These are phyloP conservation scores for Rutstroemia sp. DNA, from an alignment of 2,329 filamentous ascomycete genomes.

Conservation along the genomic window DNA sequence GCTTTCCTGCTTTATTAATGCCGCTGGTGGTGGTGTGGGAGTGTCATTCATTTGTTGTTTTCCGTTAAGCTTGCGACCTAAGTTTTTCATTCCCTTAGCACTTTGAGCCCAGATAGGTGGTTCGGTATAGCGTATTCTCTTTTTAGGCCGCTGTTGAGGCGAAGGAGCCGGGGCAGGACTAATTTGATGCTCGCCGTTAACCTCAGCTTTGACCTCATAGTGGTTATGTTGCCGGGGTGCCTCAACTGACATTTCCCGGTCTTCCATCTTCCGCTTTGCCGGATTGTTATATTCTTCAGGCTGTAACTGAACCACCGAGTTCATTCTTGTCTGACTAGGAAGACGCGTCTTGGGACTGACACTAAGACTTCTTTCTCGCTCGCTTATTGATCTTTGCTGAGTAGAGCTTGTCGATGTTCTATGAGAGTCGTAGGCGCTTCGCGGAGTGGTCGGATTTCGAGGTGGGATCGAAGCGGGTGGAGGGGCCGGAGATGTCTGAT, in stretches of 20 bases:
- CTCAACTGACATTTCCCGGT: slow-evolving; percentile 19
- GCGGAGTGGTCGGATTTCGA: slow-evolving; percentile 36
- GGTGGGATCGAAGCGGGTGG: slow-evolving; percentile 32
- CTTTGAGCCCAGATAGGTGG: slow-evolving; percentile 41
- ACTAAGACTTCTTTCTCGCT: slow-evolving; percentile 64
- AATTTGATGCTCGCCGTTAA: slow-evolving; percentile 19
- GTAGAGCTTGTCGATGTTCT: slow-evolving; percentile 35
- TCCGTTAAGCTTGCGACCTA: slow-evolving; percentile 19
- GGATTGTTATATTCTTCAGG: slow-evolving; percentile 18
- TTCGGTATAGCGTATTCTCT: slow-evolving; percentile 43
- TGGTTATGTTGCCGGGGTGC: slow-evolving; percentile 13
- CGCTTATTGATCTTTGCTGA: slow-evolving; percentile 44
- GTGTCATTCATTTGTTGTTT: slow-evolving; percentile 13
- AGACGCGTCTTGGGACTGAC: slow-evolving; percentile 72
- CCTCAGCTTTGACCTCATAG: slow-evolving; percentile 12
- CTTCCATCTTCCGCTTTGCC: slow-evolving; percentile 26
- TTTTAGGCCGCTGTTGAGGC: slow-evolving; percentile 37
- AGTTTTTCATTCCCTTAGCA: slow-evolving; percentile 15
- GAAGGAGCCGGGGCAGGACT: slow-evolving; percentile 14
- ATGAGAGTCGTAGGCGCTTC: slow-evolving; percentile 39
- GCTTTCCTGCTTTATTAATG: slow-evolving; percentile 19
- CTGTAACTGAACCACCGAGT: slow-evolving; percentile 11
- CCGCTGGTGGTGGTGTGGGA: slow-evolving; percentile 7
- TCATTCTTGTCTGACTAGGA: slow-evolving; percentile 22
- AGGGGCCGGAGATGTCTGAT: slow-evolving; percentile 31